Conservation (phyloP, 306 rosid species). For the Pueraria montana region DNA sequence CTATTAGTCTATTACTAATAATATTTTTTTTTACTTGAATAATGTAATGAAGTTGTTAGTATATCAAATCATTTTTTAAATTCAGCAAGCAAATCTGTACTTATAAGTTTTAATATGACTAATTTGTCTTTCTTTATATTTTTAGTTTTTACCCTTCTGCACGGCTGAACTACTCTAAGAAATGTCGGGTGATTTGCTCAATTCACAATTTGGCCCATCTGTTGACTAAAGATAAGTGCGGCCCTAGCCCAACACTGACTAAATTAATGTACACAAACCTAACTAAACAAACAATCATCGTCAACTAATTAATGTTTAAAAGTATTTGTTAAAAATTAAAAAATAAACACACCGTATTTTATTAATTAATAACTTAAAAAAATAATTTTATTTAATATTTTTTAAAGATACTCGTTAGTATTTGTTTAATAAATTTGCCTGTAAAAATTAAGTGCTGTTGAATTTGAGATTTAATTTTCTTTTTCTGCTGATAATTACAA, state of each 20-base stretch:
- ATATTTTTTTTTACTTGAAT: neutral
- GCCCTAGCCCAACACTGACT: constrained; percentile 40
- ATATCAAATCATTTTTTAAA: constrained; percentile 31
- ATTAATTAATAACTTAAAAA: neutral
- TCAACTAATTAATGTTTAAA: neutral
- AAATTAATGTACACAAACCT: constrained; percentile 13
- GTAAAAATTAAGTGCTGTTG: neutral
- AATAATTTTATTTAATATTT: neutral
- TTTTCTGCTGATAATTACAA: neutral
- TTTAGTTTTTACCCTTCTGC: constrained; percentile 14
- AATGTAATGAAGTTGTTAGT: constrained; percentile 9
- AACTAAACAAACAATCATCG: neutral
- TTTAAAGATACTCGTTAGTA: neutral
- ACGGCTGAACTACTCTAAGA: constrained; percentile 49
- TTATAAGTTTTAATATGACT: constrained; percentile 11
- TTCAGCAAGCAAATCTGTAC: constrained; percentile 16
- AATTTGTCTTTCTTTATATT: constrained; percentile 27
- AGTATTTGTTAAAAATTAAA: neutral
- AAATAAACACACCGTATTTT: neutral
- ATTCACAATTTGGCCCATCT: constrained; percentile 34
- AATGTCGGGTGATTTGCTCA: constrained; percentile 24
- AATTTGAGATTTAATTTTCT: neutral
- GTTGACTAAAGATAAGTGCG: constrained; percentile 4
- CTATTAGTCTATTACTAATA: constrained; percentile 1
- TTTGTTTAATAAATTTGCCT: too few species aligned